Conservation (phyloP, 2,329 filamentous ascomycete species). For the Microdochium trichocladiopsis region DNA sequence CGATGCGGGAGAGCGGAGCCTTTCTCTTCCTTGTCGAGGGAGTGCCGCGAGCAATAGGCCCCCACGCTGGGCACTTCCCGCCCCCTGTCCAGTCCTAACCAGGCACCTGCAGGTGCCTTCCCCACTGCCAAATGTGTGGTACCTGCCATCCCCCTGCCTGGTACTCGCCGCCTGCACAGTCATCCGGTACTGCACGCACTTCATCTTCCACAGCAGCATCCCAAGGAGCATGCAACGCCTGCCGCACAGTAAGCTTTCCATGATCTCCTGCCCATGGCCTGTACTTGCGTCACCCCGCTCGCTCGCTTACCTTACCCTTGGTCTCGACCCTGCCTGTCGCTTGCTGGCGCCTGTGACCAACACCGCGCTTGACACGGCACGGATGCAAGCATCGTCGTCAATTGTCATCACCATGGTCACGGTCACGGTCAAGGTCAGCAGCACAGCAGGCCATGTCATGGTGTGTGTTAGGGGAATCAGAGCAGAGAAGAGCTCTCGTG, state of each 20-base stretch:
- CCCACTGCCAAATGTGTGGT: neutral
- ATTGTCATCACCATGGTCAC: slow-evolving; percentile 4
- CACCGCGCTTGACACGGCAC: slow-evolving; percentile 17
- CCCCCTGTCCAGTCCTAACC: too few relatives aligned
- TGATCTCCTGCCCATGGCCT: too few relatives aligned
- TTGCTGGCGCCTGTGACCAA: slow-evolving; percentile 8
- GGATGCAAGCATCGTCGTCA: slow-evolving; percentile 9
- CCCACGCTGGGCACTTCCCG: too few relatives aligned
- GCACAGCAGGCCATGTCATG: neutral
- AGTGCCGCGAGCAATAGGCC: neutral
- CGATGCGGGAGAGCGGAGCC: neutral
- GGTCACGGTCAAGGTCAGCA: neutral
- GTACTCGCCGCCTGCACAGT: too few relatives aligned
- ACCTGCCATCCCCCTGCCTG: too few relatives aligned
- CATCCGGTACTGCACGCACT: too few relatives aligned
- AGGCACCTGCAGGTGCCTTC: neutral
- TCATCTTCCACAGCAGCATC: too few relatives aligned
- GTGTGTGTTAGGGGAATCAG: neutral
- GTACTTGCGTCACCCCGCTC: too few relatives aligned
- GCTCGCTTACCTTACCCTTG: neutral
- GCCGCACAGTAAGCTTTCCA: too few relatives aligned
- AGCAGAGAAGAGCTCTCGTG: too few relatives aligned
- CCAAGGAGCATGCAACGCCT: too few relatives aligned
- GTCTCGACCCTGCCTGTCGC: too few relatives aligned
- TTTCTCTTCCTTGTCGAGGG: neutral